A percentile compares a stretch with the other conserved stretches of the same genome.
Evolutionary conservation across 2,329 filamentous ascomycete species (phyloP).

Genomic region (Penicillium digitatum): DNA sequence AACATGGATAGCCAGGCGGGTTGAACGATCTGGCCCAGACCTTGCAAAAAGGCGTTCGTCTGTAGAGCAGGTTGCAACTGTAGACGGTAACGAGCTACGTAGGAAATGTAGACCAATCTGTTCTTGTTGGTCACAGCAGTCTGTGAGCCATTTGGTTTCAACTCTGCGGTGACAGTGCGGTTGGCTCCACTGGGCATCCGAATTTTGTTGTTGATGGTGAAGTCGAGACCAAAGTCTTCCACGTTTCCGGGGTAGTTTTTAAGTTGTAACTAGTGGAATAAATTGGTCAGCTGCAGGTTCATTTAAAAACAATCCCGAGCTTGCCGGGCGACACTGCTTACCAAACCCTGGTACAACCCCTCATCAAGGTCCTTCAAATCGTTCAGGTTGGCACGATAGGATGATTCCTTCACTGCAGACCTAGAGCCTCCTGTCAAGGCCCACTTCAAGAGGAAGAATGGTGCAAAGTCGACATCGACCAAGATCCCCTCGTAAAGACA

Average conservation of each 20-base stretch:
- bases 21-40: constrained; percentile 81
- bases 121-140: constrained; percentile 85
- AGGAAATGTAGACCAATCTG: constrained; percentile 87
- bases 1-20: constrained; percentile 97
- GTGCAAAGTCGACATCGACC: constrained; percentile 86
- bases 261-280: constrained; percentile 51
- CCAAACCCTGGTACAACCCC: constrained; percentile 80
- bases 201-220: constrained; percentile 75
- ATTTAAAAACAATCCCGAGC: not conserved
- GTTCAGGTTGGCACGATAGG: constrained; percentile 88
- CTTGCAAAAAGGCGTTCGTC: constrained; percentile 80
- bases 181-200: constrained; percentile 50
- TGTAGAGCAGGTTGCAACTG: constrained; percentile 75
- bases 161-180: constrained; percentile 65
- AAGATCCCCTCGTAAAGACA: constrained; percentile 97
- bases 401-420: constrained; percentile 61
- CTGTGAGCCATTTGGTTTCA: constrained; percentile 72
- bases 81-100: constrained; percentile 82
- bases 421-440: constrained; percentile 65
- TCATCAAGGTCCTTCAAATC: constrained; percentile 90
- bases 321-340: constrained; percentile 32
- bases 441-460: constrained; percentile 97
- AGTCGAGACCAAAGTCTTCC: constrained; percentile 75
- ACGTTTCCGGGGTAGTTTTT: constrained; percentile 85
- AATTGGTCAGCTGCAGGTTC: not conserved